phyloP scores from a whole-genome alignment of 140 eudicot genomes.

The Anethum foeniculum region DNA sequence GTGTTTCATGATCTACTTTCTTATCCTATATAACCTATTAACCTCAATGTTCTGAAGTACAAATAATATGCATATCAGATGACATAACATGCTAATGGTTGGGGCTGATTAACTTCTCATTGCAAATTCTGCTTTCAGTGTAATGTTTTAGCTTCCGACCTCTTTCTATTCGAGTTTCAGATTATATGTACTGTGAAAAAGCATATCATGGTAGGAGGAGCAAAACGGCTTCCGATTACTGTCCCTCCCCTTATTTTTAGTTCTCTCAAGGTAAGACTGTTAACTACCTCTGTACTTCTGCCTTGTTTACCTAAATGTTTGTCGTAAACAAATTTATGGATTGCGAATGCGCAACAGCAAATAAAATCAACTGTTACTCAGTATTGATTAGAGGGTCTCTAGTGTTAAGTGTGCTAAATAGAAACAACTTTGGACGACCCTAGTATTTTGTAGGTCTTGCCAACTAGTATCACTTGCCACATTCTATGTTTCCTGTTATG shows the following conservation, averaged over 20 bases:
- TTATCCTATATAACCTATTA: neutral
- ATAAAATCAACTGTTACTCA: neutral
- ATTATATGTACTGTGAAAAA: constrained; percentile 79
- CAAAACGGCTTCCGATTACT: constrained; percentile 82
- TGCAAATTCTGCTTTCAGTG: neutral
- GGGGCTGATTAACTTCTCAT: neutral
- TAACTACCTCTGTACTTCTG: constrained; percentile 2
- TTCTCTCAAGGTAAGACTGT: constrained; percentile 57
- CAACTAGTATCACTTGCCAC: neutral
- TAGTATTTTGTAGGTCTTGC: neutral
- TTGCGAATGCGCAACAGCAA: neutral
- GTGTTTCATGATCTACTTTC: neutral
- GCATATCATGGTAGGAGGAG: constrained; percentile 85
- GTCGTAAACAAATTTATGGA: neutral
- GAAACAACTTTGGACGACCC: neutral
- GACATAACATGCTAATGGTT: neutral
- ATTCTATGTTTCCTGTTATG: neutral
- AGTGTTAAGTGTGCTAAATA: neutral
- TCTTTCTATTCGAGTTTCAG: constrained; percentile 32
- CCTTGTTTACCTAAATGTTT: constrained; percentile 2
- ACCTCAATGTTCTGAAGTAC: neutral
- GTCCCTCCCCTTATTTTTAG: constrained; percentile 80
- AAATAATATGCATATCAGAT: neutral
- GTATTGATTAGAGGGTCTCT: neutral
- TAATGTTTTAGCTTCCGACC: neutral